A percentile compares a stretch with the other conserved stretches of the same genome.
Evolutionary conservation across 2,329 filamentous ascomycete genomes (phyloP).

Genomic region (Ophiostoma sp.): DNA sequence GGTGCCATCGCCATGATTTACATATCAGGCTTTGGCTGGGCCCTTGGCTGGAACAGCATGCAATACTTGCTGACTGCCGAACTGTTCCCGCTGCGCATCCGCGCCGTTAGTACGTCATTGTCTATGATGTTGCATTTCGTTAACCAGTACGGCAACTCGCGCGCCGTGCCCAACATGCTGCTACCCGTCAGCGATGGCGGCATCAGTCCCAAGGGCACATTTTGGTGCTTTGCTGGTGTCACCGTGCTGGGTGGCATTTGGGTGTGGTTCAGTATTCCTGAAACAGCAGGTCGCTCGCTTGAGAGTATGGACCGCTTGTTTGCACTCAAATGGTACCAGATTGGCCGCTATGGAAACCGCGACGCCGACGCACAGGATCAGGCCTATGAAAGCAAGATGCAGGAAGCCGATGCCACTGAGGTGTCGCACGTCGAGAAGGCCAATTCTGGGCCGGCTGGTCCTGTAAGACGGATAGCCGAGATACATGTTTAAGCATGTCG

Average conservation of each 20-base stretch:
- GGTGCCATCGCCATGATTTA: background rate
- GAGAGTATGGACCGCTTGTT: background rate
- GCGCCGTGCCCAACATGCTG: background rate
- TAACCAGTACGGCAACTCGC: background rate
- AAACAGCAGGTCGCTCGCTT: background rate
- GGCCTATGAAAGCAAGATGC: background rate
- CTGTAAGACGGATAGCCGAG: background rate
- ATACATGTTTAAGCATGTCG: background rate
- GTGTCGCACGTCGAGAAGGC: background rate
- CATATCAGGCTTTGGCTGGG: background rate
- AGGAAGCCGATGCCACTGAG: background rate
- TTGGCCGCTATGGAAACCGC: background rate
- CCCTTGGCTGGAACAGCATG: slow-evolving; percentile 3
- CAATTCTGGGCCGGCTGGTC: background rate
- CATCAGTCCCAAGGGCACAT: background rate
- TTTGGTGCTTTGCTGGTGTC: background rate
- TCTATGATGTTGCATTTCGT: background rate
- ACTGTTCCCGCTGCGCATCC: background rate
- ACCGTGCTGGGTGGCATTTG: background rate
- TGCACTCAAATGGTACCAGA: background rate
- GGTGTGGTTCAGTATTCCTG: background rate
- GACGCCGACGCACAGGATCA: background rate
- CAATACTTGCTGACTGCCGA: background rate
- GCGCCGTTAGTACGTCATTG: background rate
- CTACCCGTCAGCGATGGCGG: background rate